A percentile compares a stretch with the other conserved stretches of the same genome.
Evolutionary conservation across 176 grass and related monocot genomes (phyloP).

Genomic region (Olyra latifolia): DNA sequence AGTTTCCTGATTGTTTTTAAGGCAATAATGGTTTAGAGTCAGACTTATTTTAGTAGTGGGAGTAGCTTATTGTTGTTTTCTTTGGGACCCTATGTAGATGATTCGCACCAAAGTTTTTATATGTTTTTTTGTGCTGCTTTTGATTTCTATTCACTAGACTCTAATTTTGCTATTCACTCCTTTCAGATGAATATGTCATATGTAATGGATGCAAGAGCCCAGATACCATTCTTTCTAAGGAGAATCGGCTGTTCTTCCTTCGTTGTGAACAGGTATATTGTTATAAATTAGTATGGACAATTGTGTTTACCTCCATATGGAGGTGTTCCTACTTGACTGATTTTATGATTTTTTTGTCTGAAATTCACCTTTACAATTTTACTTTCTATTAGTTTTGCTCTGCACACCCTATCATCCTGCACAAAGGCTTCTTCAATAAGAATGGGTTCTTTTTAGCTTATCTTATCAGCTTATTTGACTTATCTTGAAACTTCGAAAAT

Average conservation of each 20-base stretch:
- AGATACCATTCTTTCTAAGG: slow-evolving; percentile 97
- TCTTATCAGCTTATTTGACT: too few species aligned
- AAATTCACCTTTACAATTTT: background rate
- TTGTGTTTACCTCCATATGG: background rate
- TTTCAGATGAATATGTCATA: slow-evolving; percentile 97
- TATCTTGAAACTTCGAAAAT: too few species aligned
- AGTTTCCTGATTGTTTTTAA: slow-evolving; percentile 28
- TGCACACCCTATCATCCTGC: background rate
- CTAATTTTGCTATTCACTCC: background rate
- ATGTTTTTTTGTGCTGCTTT: background rate
- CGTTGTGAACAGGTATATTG: slow-evolving; percentile 85
- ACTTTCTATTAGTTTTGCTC: background rate
- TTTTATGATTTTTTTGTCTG: background rate
- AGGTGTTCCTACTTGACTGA: background rate
- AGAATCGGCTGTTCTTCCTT: slow-evolving; percentile 96
- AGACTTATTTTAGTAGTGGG: background rate
- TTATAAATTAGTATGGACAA: background rate
- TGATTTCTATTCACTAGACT: background rate
- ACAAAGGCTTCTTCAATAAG: too few species aligned
- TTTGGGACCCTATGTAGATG: background rate
- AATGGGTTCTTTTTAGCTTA: too few species aligned
- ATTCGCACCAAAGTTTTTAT: background rate
- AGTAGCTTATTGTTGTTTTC: background rate
- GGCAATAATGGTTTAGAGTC: background rate
- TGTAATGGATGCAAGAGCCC: slow-evolving; percentile 99